Conservation (phyloP, 805 yeast genomes). For the Scheffersomyces spartinae region DNA sequence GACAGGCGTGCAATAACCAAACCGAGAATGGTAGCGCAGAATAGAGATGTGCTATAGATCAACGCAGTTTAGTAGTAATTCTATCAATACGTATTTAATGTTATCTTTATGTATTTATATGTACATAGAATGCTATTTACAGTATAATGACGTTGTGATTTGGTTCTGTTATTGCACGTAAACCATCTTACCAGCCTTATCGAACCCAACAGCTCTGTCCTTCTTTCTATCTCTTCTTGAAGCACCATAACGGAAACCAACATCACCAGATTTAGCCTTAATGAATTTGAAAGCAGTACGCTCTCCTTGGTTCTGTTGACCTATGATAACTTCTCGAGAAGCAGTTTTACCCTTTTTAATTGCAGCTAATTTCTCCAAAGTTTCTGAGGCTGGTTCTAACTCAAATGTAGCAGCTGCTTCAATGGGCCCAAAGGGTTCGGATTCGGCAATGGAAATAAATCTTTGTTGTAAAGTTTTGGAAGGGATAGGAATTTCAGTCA, state of each 20-base stretch:
- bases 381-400: slow-evolving; percentile 78
- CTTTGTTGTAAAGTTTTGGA: slow-evolving; percentile 70
- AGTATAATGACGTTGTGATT: too few species aligned
- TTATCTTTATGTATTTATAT: too few species aligned
- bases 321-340: slow-evolving; percentile 21
- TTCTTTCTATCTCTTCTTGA: slow-evolving; percentile 80
- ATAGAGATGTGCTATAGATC: too few species aligned
- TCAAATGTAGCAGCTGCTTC: slow-evolving; percentile 84
- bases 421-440: slow-evolving; percentile 90
- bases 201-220: slow-evolving; percentile 65
- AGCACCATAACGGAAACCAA: slow-evolving; percentile 89
- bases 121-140: too few species aligned
- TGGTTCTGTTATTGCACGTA: slow-evolving; percentile 10
- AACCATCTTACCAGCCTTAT: slow-evolving; percentile 52
- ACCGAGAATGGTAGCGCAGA: too few species aligned
- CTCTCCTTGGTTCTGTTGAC: slow-evolving; percentile 62
- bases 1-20: too few species aligned
- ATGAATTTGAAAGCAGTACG: slow-evolving; percentile 63
- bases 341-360: slow-evolving; percentile 15
- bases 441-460: slow-evolving; percentile 83
- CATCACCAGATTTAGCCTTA: slow-evolving; percentile 67
- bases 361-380: slow-evolving; percentile 55
- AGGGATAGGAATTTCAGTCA: slow-evolving; percentile 92
- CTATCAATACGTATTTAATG: too few species aligned
- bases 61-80: too few species aligned